These are phyloP conservation scores for Laguncularia racemosa DNA, from an alignment of 345 rosid genomes.

Conservation along the genomic window DNA sequence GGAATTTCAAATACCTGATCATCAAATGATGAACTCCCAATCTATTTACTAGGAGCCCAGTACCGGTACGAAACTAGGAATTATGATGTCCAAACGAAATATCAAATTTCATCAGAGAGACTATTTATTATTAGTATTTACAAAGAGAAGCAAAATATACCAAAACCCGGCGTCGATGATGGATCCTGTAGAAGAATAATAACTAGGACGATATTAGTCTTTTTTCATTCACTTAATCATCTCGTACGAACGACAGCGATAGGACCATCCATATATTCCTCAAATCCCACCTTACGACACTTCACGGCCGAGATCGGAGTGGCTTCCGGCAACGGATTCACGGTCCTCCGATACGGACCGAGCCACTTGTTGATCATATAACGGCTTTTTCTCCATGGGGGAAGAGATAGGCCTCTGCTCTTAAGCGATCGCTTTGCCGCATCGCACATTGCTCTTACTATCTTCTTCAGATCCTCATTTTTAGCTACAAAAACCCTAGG, in stretches of 20 bases:
- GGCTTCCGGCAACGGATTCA: slow-evolving; percentile 25
- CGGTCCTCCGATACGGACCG: slow-evolving; percentile 59
- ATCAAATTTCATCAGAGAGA: background rate
- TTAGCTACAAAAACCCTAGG: slow-evolving; percentile 57
- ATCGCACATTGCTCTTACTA: slow-evolving; percentile 44
- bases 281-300: slow-evolving; percentile 74
- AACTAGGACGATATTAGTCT: background rate
- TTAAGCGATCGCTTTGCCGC: slow-evolving; percentile 62
- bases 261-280: slow-evolving; percentile 17
- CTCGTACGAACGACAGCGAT: slow-evolving; percentile 12
- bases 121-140: background rate
- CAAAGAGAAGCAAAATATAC: background rate
- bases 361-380: slow-evolving; percentile 91
- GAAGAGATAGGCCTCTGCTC: slow-evolving; percentile 48
- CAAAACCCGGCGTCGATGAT: background rate
- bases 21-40: too few relatives aligned
- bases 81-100: background rate
- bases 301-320: slow-evolving; percentile 25
- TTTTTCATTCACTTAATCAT: background rate
- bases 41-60: too few relatives aligned
- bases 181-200: too few relatives aligned
- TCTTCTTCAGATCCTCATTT: slow-evolving; percentile 54
- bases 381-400: slow-evolving; percentile 93
- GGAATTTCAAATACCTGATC: too few relatives aligned
- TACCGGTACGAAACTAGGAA: too few relatives aligned